Percentiles rank a stretch among this genome's conserved stretches.
phyloP scores from a whole-genome alignment of 192 early-diverging fungal species.

The Haplosporangium gracile region DNA sequence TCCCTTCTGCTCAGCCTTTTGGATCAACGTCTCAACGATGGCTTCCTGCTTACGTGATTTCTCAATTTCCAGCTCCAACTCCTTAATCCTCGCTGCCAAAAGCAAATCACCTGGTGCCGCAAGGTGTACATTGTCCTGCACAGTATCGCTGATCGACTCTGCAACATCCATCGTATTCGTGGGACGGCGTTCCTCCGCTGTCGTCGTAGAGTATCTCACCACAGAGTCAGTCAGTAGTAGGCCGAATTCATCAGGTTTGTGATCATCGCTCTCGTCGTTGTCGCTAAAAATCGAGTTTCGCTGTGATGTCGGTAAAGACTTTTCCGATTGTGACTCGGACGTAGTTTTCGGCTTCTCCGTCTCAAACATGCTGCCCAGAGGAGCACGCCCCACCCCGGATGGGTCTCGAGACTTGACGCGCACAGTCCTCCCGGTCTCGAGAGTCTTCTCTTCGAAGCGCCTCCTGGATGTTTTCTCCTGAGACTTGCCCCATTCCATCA shows the following conservation, averaged over 20 bases:
- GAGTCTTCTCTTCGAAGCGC: conserved; percentile 16
- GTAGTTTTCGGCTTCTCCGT: conserved; percentile 1
- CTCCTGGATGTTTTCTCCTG: conserved; percentile 19
- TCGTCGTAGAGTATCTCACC: neutral
- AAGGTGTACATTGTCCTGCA: conserved; percentile 65
- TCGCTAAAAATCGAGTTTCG: conserved; percentile 11
- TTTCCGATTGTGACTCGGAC: neutral
- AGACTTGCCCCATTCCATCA: conserved; percentile 43
- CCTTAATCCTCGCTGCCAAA: conserved; percentile 64
- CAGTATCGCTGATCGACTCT: conserved; percentile 55
- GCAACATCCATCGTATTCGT: conserved; percentile 20
- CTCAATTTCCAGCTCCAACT: conserved; percentile 66
- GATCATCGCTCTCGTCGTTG: neutral
- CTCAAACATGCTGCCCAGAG: conserved; percentile 22
- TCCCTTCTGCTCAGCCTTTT: conserved; percentile 66
- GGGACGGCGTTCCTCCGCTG: neutral
- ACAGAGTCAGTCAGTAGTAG: neutral
- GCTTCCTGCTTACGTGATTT: conserved; percentile 73
- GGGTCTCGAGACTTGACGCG: conserved; percentile 14
- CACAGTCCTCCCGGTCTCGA: conserved; percentile 23
- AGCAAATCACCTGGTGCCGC: conserved; percentile 81
- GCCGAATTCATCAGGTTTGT: neutral
- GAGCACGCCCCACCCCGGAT: neutral
- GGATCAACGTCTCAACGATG: conserved; percentile 74
- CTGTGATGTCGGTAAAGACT: neutral